Percentiles rank a stretch among this genome's conserved stretches.
Conservation (phyloP, 495 filamentous ascomycete species). For the Tuber indicum region DNA sequence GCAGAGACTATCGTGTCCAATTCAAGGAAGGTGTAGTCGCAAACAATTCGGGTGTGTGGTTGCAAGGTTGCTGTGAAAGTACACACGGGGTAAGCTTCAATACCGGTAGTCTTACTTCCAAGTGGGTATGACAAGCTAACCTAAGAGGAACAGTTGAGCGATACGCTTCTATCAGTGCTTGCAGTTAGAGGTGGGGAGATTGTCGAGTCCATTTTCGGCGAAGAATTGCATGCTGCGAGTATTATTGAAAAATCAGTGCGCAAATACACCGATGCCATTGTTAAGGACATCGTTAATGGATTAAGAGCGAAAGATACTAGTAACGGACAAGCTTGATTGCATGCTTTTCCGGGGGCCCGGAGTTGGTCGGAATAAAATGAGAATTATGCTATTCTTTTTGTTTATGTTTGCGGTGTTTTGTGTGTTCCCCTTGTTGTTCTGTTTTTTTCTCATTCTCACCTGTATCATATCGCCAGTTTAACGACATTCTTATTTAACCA, state of each 20-base stretch:
- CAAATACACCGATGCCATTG: conserved; percentile 32
- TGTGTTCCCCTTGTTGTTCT: background rate
- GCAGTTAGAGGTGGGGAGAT: conserved; percentile 71
- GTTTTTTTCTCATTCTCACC: background rate
- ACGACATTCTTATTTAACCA: background rate
- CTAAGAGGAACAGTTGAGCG: conserved; percentile 54
- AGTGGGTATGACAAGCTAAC: conserved; percentile 13
- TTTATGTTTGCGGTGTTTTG: background rate
- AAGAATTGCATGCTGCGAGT: conserved; percentile 15
- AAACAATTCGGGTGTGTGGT: conserved; percentile 67
- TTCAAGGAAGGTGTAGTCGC: conserved; percentile 60
- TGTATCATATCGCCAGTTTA: conserved; percentile 2
- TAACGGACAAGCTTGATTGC: background rate
- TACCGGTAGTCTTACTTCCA: background rate
- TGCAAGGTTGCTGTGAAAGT: conserved; percentile 89
- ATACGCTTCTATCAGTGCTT: conserved; percentile 71
- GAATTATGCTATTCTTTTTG: background rate
- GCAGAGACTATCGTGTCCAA: conserved; percentile 66
- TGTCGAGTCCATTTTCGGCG: conserved; percentile 67
- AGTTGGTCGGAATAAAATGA: conserved; percentile 18
- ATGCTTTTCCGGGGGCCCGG: conserved; percentile 20
- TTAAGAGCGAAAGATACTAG: conserved; percentile 7
- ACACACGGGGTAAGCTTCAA: conserved; percentile 72
- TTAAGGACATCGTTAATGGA: conserved; percentile 28
- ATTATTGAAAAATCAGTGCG: conserved; percentile 30